phyloP scores from a whole-genome alignment of 2,329 filamentous ascomycete species.

The Botrytis sinoallii region DNA sequence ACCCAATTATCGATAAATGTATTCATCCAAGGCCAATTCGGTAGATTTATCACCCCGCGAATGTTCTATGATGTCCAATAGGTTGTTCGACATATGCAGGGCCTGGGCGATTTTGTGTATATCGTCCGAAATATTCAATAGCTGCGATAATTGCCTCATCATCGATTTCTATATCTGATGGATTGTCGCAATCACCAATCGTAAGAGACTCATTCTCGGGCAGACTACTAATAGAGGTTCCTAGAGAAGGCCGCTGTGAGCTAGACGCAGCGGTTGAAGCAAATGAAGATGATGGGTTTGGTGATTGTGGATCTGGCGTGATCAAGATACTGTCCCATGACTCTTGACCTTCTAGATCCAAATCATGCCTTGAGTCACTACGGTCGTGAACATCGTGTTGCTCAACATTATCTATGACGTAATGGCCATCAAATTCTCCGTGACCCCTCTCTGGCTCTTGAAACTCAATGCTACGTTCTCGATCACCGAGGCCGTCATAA shows the following conservation, averaged over 20 bases:
- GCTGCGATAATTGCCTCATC: background rate
- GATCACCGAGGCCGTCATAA: slow-evolving; percentile 11
- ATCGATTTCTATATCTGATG: background rate
- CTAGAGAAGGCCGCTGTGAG: slow-evolving; percentile 31
- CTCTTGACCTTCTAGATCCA: slow-evolving; percentile 64
- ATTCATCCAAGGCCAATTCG: background rate
- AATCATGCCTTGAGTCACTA: slow-evolving; percentile 78
- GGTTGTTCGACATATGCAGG: background rate
- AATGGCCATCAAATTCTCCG: background rate
- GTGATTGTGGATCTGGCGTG: slow-evolving; percentile 75
- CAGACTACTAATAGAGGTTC: slow-evolving; percentile 33
- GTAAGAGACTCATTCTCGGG: slow-evolving; percentile 23
- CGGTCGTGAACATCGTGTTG: slow-evolving; percentile 60
- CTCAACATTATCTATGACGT: slow-evolving; percentile 22
- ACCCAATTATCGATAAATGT: background rate
- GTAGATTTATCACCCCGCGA: background rate
- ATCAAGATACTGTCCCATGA: slow-evolving; percentile 81
- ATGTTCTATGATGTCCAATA: background rate
- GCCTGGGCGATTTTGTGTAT: background rate
- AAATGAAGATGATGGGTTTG: slow-evolving; percentile 81
- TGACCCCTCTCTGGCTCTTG: background rate
- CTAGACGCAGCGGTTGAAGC: slow-evolving; percentile 33
- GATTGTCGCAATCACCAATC: slow-evolving; percentile 33
- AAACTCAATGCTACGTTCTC: background rate
- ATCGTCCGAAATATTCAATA: background rate